Conservation (phyloP, 805 yeast genomes). For the Saturnispora serradocipensis region DNA sequence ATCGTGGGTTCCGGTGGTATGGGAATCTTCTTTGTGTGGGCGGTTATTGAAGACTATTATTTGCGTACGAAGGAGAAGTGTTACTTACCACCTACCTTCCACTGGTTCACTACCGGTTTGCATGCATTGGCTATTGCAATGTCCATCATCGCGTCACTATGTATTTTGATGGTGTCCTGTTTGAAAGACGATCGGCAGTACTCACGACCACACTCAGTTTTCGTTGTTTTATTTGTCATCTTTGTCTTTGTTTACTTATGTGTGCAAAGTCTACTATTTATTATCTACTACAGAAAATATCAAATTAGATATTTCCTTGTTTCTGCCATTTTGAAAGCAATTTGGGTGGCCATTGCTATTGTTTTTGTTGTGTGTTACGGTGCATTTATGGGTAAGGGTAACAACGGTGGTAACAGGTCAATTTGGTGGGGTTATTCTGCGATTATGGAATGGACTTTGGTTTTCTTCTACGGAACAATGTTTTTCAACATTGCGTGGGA, state of each 20-base stretch:
- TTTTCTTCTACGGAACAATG: slow-evolving; percentile 76
- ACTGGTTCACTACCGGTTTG: slow-evolving; percentile 14
- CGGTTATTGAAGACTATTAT: slow-evolving; percentile 52
- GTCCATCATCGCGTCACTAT: slow-evolving; percentile 42
- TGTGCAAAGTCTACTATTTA: slow-evolving; percentile 10
- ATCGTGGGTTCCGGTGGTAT: slow-evolving; percentile 71
- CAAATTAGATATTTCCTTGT: slow-evolving; percentile 25
- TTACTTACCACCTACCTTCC: slow-evolving; percentile 39
- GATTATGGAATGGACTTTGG: slow-evolving; percentile 73
- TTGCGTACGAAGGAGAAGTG: slow-evolving; percentile 46
- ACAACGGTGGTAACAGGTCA: slow-evolving; percentile 20
- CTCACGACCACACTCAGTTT: slow-evolving; percentile 49
- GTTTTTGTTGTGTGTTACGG: slow-evolving; percentile 64
- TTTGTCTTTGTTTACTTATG: slow-evolving; percentile 47
- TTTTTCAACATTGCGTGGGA: slow-evolving; percentile 59
- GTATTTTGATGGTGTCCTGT: slow-evolving; percentile 64
- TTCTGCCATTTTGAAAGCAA: slow-evolving; percentile 43
- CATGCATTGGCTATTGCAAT: slow-evolving; percentile 20
- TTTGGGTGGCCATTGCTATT: slow-evolving; percentile 62
- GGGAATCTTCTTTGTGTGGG: slow-evolving; percentile 61
- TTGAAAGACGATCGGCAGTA: slow-evolving; percentile 51
- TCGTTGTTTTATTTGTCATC: slow-evolving; percentile 67
- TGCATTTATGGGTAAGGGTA: slow-evolving; percentile 19
- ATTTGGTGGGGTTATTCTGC: slow-evolving; percentile 44
- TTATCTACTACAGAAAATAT: slow-evolving; percentile 19